Percentiles rank a stretch among this genome's conserved stretches.
These are phyloP conservation scores for Colletotrichum musicola DNA, from an alignment of 2,329 filamentous ascomycete species.

Conservation along the genomic window DNA sequence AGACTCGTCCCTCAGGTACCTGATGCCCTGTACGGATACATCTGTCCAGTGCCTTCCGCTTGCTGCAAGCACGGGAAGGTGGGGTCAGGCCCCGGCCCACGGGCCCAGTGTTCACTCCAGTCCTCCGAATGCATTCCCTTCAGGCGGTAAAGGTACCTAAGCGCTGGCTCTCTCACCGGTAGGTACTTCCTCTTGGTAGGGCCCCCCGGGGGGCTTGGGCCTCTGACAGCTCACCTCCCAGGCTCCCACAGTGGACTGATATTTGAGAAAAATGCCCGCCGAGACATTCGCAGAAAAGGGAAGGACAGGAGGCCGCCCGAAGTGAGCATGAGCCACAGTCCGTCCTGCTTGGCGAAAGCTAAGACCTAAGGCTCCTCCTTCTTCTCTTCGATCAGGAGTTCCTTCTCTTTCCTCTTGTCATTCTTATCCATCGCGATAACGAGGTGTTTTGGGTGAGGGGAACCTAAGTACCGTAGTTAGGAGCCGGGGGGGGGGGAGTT, in stretches of 20 bases:
- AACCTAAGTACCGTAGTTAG: no score
- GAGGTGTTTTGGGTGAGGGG: no score
- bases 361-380: not conserved
- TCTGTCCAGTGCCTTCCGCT: no score
- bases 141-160: no score
- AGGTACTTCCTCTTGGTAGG: no score
- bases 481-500: no score
- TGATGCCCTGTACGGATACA: not conserved
- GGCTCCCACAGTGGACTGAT: constrained; percentile 18
- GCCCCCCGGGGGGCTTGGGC: not conserved
- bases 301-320: constrained; percentile 27
- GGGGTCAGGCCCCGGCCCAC: not conserved
- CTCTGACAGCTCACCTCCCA: not conserved
- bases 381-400: not conserved
- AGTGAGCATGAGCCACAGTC: constrained; percentile 30
- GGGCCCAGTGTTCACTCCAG: not conserved
- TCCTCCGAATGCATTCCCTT: not conserved
- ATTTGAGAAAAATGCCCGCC: constrained; percentile 14
- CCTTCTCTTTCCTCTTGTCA: not conserved
- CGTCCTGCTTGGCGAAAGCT: constrained; percentile 27
- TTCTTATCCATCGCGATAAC: not conserved
- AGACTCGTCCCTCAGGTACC: not conserved
- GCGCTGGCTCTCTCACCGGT: not conserved
- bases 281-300: constrained; percentile 19
- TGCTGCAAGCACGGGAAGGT: not conserved